Conservation (phyloP, 2,329 filamentous ascomycete species). For the Colletotrichum incanum region DNA sequence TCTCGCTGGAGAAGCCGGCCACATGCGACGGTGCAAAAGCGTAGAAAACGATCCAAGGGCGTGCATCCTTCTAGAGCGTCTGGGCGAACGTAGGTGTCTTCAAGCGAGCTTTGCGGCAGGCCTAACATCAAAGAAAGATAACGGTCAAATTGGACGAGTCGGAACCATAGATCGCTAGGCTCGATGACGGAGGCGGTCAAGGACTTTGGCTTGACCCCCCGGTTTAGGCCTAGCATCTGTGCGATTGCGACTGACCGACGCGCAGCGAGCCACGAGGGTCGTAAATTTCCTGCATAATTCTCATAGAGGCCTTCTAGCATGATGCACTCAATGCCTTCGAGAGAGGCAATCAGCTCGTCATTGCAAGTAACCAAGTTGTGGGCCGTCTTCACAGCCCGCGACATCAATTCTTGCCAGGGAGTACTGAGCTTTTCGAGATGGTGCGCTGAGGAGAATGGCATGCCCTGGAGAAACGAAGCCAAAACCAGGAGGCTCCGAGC, state of each 20-base stretch:
- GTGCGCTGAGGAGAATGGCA: background rate
- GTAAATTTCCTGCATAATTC: constrained; percentile 63
- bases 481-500: constrained; percentile 59
- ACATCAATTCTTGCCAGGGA: constrained; percentile 48
- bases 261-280: constrained; percentile 61
- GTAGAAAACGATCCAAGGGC: constrained; percentile 51
- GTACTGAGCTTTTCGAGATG: constrained; percentile 41
- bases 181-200: constrained; percentile 26
- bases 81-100: constrained; percentile 18
- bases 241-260: constrained; percentile 62
- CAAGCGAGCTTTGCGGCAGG: constrained; percentile 52
- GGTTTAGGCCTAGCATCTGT: constrained; percentile 58
- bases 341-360: constrained; percentile 60
- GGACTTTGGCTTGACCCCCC: background rate
- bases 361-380: constrained; percentile 60
- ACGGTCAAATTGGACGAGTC: constrained; percentile 56
- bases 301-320: constrained; percentile 64
- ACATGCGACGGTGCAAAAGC: constrained; percentile 50
- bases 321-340: constrained; percentile 67
- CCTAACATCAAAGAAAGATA: constrained; percentile 58
- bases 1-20: constrained; percentile 57
- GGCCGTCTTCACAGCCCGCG: constrained; percentile 49
- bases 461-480: constrained; percentile 54
- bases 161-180: constrained; percentile 53
- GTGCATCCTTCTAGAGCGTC: constrained; percentile 45